Evolutionary conservation across 1,284 basidiomycete species (phyloP).

Genomic region (Heterobasidion occidentale): DNA sequence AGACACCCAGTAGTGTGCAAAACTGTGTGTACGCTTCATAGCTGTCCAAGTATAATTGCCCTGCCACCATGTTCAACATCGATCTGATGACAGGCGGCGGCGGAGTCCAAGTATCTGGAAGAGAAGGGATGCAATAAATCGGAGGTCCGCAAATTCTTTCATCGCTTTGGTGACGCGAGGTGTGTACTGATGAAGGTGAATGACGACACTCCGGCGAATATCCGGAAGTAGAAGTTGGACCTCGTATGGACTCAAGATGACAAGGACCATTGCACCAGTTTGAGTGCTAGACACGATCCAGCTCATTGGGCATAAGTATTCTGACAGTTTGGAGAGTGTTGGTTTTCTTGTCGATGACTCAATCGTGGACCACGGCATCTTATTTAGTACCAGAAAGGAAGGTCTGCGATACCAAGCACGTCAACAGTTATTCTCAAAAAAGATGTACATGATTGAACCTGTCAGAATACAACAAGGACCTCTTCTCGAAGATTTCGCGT

Average conservation of each 20-base stretch:
- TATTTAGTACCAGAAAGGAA: slow-evolving; percentile 1
- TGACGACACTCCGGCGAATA: slow-evolving; percentile 23
- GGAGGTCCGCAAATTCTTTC: slow-evolving; percentile 30
- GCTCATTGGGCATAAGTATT: slow-evolving; percentile 33
- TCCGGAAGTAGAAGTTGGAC: slow-evolving; percentile 28
- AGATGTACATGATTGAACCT: background rate
- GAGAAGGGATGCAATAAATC: slow-evolving; percentile 22
- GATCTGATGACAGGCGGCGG: slow-evolving; percentile 13
- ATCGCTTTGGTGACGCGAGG: slow-evolving; percentile 27
- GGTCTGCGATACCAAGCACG: slow-evolving; percentile 1
- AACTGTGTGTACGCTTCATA: too few relatives aligned
- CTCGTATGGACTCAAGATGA: slow-evolving; percentile 38
- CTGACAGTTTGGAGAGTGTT: slow-evolving; percentile 3
- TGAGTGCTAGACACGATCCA: slow-evolving; percentile 29
- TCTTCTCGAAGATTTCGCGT: slow-evolving; percentile 11
- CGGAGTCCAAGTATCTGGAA: slow-evolving; percentile 2
- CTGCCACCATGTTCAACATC: too few relatives aligned
- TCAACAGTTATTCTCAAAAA: background rate
- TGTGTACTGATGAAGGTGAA: slow-evolving; percentile 35
- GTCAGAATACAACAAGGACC: slow-evolving; percentile 10
- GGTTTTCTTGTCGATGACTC: too few relatives aligned
- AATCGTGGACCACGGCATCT: slow-evolving; percentile 2
- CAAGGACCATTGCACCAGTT: slow-evolving; percentile 13
- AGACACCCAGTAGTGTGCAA: too few relatives aligned
- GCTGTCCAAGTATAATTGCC: too few relatives aligned